Evolutionary conservation across 306 rosid species (phyloP), one percentile per base, ranked within the genome.

Genomic region (Pterocarpus macrocarpus): DNA sequence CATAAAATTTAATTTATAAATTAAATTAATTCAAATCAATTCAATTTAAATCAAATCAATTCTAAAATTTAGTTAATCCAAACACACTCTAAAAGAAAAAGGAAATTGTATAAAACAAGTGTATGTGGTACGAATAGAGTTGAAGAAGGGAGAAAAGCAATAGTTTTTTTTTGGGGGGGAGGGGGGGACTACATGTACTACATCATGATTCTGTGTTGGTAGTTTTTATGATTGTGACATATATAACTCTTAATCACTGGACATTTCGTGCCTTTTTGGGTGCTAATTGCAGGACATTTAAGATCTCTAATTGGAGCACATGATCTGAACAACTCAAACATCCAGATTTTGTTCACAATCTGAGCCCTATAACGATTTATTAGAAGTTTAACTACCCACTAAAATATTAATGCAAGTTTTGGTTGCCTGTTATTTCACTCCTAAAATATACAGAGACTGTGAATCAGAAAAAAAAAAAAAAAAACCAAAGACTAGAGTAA

Each of bases 321-420:
- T 44, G 5, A 44, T 41, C 57, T 73, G 13, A 14, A 14, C 7
- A 6, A 64, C 35, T 32, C 85, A 75, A 73, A 74, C 62, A 66
- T 81, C 56, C 53, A 53, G 80, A 58, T 75, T 81, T 81, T 75
- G 76, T 22, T 81, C 71, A 75, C 71, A 33, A 45, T 45, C 34
- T 36, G 12, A 62, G n/a, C 78, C 49, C 56, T 50, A 28, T 34
- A 22, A 13, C 52, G 43, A 72, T 71, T 38, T 45, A 30, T 53
- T 64, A 65, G 9, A 73, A 57, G 22, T 43, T 65, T 65, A 39
- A 38, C 32, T 15, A 10, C 49, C 49, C 22, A 63, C 71, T 71
- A 71, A 69, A 50, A 66, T 49, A 71, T 47, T 50, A 71, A 71
- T 50, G 49, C 47, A 80, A 59, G 13, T 22, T 22, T 59, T 35